Conservation (phyloP, 257 asterid species). For the Nemophila menziesii region DNA sequence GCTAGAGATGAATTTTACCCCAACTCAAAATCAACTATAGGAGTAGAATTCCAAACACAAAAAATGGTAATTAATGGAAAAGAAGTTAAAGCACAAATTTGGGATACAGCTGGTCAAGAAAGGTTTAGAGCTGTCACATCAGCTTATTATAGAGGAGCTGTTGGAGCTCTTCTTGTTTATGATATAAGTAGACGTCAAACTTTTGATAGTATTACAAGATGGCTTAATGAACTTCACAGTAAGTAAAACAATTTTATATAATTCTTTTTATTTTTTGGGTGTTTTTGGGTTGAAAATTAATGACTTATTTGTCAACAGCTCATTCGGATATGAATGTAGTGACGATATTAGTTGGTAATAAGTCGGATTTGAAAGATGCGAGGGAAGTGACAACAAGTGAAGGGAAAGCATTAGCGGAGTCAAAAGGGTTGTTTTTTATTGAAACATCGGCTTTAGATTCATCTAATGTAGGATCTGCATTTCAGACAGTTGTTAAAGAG, state of each 20-base stretch:
- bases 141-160: constrained; percentile 96
- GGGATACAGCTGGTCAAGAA: constrained; percentile 99
- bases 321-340: constrained; percentile 97
- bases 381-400: constrained; percentile 85
- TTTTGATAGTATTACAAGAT: constrained; percentile 67
- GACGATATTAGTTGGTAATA: constrained; percentile 84
- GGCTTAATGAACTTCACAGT: constrained; percentile 97
- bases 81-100: constrained; percentile 90
- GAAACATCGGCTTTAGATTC: constrained; percentile 96
- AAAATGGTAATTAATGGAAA: constrained; percentile 75
- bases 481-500: constrained; percentile 75
- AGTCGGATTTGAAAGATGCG: constrained; percentile 77
- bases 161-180: constrained; percentile 90
- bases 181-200: constrained; percentile 90
- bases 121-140: constrained; percentile 95
- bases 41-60: constrained; percentile 96
- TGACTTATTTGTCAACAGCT: too few relatives aligned
- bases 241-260: constrained; percentile 33
- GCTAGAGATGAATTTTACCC: constrained; percentile 89
- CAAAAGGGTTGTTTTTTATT: constrained; percentile 70
- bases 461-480: constrained; percentile 65
- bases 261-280: too few relatives aligned
- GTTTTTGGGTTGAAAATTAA: too few relatives aligned
- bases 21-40: constrained; percentile 86
- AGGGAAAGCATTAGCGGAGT: constrained; percentile 79